A percentile compares a stretch with the other conserved stretches of the same genome.
Conservation (phyloP, 108 stramenopile genomes). For the Schizochytrium sp. region DNA sequence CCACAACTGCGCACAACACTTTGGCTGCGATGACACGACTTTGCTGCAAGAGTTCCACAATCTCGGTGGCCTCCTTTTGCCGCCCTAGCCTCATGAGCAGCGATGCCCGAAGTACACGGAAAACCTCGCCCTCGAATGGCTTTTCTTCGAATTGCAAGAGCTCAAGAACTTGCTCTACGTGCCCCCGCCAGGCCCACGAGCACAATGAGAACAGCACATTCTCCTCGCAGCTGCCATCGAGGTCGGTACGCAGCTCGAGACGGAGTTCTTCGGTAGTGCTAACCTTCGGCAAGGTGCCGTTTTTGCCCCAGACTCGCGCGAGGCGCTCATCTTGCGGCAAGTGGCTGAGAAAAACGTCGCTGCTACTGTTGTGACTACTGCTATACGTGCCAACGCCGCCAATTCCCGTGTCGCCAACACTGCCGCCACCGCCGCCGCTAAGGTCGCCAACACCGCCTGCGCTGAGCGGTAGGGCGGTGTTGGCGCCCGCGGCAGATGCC, state of each 20-base stretch:
- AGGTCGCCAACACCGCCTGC: not conserved
- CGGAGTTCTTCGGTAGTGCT: not conserved
- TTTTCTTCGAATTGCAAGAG: not conserved
- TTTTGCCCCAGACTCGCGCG: not conserved
- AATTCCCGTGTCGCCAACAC: not conserved
- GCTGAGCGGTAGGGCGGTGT: not conserved
- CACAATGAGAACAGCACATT: not conserved
- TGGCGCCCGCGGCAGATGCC: not conserved
- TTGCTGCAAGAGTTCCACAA: not conserved
- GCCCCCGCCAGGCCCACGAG: not conserved
- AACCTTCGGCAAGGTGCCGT: not conserved
- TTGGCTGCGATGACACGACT: not conserved
- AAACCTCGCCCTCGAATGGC: not conserved
- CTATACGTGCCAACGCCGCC: not conserved
- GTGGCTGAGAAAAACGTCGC: not conserved
- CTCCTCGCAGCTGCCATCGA: not conserved
- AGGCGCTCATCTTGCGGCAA: not conserved
- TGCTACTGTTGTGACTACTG: not conserved
- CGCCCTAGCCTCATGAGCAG: not conserved
- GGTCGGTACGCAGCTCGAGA: not conserved
- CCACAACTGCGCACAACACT: not conserved
- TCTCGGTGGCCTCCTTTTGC: not conserved
- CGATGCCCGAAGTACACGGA: not conserved
- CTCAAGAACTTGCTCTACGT: not conserved
- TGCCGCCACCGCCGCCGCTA: slow-evolving; percentile 12